Percentiles rank a stretch among this genome's conserved stretches.
Evolutionary conservation across 2,329 filamentous ascomycete genomes (phyloP).

Genomic region (Venturia nashicola): DNA sequence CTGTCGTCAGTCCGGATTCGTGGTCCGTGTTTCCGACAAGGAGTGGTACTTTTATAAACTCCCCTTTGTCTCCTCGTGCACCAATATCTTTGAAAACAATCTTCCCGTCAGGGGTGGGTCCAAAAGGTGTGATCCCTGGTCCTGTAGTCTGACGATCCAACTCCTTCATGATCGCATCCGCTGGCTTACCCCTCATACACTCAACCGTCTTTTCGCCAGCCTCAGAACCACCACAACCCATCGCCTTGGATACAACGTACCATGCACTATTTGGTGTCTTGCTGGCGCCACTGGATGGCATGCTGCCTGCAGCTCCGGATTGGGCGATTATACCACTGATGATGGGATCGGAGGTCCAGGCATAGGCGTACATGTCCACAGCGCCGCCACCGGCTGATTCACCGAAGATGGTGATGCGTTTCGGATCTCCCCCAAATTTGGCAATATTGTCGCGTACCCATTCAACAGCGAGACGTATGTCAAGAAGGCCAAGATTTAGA

Average conservation of each 20-base stretch:
- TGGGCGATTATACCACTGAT: conserved; percentile 7
- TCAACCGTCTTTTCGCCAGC: conserved; percentile 6
- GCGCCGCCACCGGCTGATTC: conserved; percentile 4
- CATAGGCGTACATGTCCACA: conserved; percentile 8
- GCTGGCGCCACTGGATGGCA: neutral
- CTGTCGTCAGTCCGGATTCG: neutral
- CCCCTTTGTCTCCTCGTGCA: neutral
- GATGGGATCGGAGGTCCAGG: conserved; percentile 8
- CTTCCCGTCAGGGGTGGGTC: neutral
- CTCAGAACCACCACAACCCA: conserved; percentile 9
- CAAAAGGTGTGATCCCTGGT: conserved; percentile 5
- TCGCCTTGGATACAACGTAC: neutral
- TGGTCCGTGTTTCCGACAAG: conserved; percentile 8
- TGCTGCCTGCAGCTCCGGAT: conserved; percentile 1
- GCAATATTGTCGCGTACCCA: conserved; percentile 10
- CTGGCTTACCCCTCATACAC: conserved; percentile 7
- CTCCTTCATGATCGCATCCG: conserved; percentile 15
- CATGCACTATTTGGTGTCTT: conserved; percentile 1
- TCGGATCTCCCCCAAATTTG: conserved; percentile 6
- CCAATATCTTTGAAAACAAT: conserved; percentile 4
- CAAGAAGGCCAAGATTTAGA: conserved; percentile 6
- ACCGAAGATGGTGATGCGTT: conserved; percentile 9
- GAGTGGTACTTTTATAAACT: conserved; percentile 5
- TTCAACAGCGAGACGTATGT: conserved; percentile 8
- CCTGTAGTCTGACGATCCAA: conserved; percentile 7